Evolutionary conservation across 306 rosid species (phyloP), one percentile per base, ranked within the genome.

Genomic region (Lathyrus sativus): DNA sequence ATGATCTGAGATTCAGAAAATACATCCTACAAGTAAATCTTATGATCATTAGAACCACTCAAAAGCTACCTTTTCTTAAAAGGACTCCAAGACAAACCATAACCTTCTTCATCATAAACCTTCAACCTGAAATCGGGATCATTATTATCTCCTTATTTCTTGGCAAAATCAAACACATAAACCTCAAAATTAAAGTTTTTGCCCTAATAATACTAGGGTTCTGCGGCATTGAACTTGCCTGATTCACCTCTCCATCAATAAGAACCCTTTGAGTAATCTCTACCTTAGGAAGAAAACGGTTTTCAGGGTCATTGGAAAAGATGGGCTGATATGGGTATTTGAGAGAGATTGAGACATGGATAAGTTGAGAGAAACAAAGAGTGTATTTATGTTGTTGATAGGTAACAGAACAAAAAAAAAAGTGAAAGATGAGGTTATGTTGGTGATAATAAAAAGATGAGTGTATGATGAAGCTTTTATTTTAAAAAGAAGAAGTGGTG

Each of bases 71-170:
- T 96, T 5, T 79, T 84, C 87, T 81, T 88, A 9, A 68, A 65
- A 42, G 87, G 82, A 68, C 88, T 95, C 99, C 99, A 95, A 51
- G 96, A 85, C 72, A 95, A 74, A 35, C 99, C 99, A 76, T 88
- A 95, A 0, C 97, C 99, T 70, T 95, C 99, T 68, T 79, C 76
- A n/a, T 85, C 95, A 76, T 95, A 97, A 69, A 97, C 99, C 77
- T 75, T 90, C 76, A 95, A 70, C 85, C 88, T 95, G 66, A 87
- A 81, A 80, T 90, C 92, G 28, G 99, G 99, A 13, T 78, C 78
- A 76, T 79, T 85, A 8, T 53, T 84, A 22, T 28, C 77, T 33
- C 18, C 69, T 8, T 48, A 78, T 38, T 85, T 80, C 59, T 80
- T 90, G 19, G 58, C 33, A 65, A 82, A 81, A 71, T 85, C 85